These are phyloP conservation scores for Sonneratia alba DNA, from an alignment of 345 rosid genomes.

Conservation along the genomic window DNA sequence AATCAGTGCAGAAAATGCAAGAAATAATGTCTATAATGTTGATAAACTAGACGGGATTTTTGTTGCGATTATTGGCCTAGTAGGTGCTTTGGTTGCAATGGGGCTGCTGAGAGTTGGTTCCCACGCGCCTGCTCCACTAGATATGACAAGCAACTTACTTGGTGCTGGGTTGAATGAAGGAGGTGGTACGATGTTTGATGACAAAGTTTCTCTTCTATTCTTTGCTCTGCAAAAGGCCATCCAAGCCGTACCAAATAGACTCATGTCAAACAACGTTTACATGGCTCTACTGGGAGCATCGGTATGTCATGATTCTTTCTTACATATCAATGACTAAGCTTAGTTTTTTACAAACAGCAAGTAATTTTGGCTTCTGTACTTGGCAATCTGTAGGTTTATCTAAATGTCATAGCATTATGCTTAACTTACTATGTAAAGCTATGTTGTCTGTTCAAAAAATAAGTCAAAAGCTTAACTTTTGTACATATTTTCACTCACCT, in stretches of 20 bases:
- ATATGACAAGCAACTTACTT: conserved; percentile 48
- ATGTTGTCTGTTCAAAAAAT: neutral
- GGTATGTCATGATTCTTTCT: conserved; percentile 36
- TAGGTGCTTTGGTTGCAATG: conserved; percentile 71
- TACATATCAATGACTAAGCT: neutral
- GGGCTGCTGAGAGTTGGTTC: conserved; percentile 72
- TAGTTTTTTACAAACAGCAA: neutral
- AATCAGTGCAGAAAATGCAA: conserved; percentile 86
- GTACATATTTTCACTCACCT: too few species aligned
- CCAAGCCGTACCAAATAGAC: conserved; percentile 89
- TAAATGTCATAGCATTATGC: neutral
- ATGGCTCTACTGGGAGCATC: conserved; percentile 90
- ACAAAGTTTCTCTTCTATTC: conserved; percentile 82
- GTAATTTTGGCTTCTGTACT: neutral
- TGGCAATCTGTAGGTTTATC: neutral
- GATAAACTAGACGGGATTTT: conserved; percentile 84
- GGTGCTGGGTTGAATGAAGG: conserved; percentile 61
- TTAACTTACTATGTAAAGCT: neutral
- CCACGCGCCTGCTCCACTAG: conserved; percentile 36
- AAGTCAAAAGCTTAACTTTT: neutral
- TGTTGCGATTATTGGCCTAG: conserved; percentile 77
- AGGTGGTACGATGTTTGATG: conserved; percentile 86
- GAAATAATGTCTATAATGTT: conserved; percentile 85
- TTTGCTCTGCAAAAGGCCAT: conserved; percentile 90
- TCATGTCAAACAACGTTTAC: conserved; percentile 76